Base-by-base conservation (phyloP, 1,284 basidiomycete species). In the Prillingera fragicola region DNA sequence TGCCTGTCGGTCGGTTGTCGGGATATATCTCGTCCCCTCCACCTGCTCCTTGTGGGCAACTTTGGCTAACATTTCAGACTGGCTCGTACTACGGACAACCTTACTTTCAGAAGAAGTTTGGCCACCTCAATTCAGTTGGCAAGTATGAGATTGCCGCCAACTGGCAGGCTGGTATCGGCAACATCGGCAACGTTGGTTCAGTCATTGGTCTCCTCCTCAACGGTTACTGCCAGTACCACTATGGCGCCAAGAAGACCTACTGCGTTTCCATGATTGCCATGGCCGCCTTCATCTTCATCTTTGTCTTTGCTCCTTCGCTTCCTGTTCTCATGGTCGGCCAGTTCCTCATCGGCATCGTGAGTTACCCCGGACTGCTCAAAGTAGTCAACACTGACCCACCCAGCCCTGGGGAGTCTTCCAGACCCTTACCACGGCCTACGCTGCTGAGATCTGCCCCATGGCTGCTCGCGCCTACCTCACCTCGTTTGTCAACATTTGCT, bases 401-500 rank as follows among this genome's bases (percentile, higher is more conserved):
- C 29, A 28, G 19, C 69, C 68, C 17, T 74, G 71, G 70, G 71
- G 71, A 57, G 60, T 67, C 28, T 70, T 68, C 61, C 70, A 75
- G 53, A 73, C 73, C 1, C 59, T 75, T 5, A 74, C 73, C 6
- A 70, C 67, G 21, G 67, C 73, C 1, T 76, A 74, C 52, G 74
- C 74, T 9, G 63, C 71, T 15, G 74, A 76, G 38, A 68, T 75
- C 22, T 69, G 65, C 29, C 74, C 74, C 3, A 69, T 73, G 31
- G 59, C 37, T 3, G n/a, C 41, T 13, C 37, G 44, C 7, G 33
- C 44, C 5, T 32, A 27, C 31, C 27, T 42, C 19, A 40, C 36
- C 1, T 17, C 33, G 3, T 51, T 24, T 9, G 44, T 74, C 47
- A 73, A 73, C 55, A 59, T 73, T 33, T 74, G 72, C 58, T 75